phyloP scores from a whole-genome alignment of 139 green algal species.

The Deuterostichococcus epilithicus region DNA sequence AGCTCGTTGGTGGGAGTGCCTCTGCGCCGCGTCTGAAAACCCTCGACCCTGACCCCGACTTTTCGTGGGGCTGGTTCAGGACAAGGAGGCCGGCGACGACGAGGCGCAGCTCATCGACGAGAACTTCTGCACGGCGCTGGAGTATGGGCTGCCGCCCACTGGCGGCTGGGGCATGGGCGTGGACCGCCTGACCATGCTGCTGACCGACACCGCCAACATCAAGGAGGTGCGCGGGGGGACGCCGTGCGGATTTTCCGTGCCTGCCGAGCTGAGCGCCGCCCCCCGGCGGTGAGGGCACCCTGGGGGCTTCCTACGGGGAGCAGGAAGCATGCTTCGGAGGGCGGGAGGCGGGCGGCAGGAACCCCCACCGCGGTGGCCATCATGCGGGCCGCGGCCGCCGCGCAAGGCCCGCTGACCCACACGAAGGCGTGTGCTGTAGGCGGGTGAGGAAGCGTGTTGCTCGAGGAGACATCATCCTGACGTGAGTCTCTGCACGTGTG shows the following conservation, averaged over 20 bases:
- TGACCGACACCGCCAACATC: conserved; percentile 96
- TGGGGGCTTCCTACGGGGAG: neutral
- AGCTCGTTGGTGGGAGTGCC: conserved; percentile 86
- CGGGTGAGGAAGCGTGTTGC: too few species aligned
- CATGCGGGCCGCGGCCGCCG: too few species aligned
- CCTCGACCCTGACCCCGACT: too few species aligned
- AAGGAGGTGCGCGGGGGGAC: conserved; percentile 66
- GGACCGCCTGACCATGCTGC: conserved; percentile 96
- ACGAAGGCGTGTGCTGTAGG: too few species aligned
- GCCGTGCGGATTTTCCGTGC: neutral
- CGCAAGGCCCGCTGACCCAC: too few species aligned
- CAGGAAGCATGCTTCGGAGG: neutral
- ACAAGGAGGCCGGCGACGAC: conserved; percentile 84
- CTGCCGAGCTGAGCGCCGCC: neutral
- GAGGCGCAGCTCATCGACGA: conserved; percentile 98
- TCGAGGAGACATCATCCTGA: neutral
- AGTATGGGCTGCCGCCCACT: conserved; percentile 98
- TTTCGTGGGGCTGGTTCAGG: conserved; percentile 17
- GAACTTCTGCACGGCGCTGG: conserved; percentile 92
- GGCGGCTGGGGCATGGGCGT: conserved; percentile 97
- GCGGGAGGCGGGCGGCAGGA: neutral
- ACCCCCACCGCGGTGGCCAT: neutral
- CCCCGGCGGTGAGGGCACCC: neutral
- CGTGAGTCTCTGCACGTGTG: neutral
- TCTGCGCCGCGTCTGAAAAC: conserved; percentile 84